A percentile compares a stretch with the other conserved stretches of the same genome.
Conservation (phyloP, 2,329 filamentous ascomycete species). For the Mycogone perniciosa region DNA sequence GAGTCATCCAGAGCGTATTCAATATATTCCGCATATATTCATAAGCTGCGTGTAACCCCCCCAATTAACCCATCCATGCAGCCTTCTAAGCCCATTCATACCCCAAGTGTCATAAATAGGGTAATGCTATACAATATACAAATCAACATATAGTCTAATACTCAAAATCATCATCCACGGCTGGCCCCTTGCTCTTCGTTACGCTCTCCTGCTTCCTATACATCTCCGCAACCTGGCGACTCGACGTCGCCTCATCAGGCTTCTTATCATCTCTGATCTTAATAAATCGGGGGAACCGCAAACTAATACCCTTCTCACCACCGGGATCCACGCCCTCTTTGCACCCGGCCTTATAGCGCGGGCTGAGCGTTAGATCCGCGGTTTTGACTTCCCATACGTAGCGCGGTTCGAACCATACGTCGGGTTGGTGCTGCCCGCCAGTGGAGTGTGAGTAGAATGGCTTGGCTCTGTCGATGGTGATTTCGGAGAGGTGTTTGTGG, state of each 20-base stretch:
- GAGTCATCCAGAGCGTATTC: too few relatives aligned
- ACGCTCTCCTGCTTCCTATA: conserved; percentile 93
- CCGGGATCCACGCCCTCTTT: conserved; percentile 69
- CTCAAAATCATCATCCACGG: conserved; percentile 96
- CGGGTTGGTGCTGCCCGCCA: conserved; percentile 86
- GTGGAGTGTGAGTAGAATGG: conserved; percentile 87
- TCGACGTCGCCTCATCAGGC: conserved; percentile 79
- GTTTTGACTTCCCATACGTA: conserved; percentile 98
- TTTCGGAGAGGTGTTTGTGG: conserved; percentile 65
- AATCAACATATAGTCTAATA: conserved; percentile 51
- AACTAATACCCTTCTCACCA: conserved; percentile 72
- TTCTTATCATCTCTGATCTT: conserved; percentile 93
- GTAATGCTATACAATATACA: neutral
- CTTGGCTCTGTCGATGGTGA: conserved; percentile 83
- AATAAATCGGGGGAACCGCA: conserved; percentile 91
- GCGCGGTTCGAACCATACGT: conserved; percentile 95
- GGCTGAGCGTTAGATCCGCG: conserved; percentile 86
- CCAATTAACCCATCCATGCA: neutral
- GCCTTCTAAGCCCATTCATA: neutral
- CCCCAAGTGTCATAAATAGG: conserved; percentile 3
- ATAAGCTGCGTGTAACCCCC: too few relatives aligned
- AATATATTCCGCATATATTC: neutral
- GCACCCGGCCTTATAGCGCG: conserved; percentile 85
- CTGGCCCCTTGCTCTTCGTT: conserved; percentile 73
- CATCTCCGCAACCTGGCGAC: conserved; percentile 88